These are phyloP conservation scores for Euphorbia peplus DNA, from an alignment of 345 rosid genomes.

Conservation along the genomic window DNA sequence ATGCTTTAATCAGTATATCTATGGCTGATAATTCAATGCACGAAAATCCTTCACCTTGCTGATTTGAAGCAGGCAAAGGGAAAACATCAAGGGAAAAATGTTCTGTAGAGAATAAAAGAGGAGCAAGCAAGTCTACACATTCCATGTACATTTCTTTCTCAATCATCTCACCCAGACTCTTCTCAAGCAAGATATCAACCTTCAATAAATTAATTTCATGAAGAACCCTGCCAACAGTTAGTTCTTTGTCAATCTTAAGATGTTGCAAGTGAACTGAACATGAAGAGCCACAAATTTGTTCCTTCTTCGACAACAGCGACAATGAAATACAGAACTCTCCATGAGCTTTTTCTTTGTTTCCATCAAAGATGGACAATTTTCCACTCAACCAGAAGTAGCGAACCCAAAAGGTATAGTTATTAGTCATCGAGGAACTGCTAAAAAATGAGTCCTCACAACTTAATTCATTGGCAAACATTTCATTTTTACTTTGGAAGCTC, in stretches of 20 bases:
- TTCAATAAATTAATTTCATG: slow-evolving; percentile 74
- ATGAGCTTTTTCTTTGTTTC: slow-evolving; percentile 72
- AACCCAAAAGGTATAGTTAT: slow-evolving; percentile 68
- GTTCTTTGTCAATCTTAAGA: slow-evolving; percentile 58
- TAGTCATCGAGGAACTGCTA: slow-evolving; percentile 28
- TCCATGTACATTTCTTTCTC: slow-evolving; percentile 67
- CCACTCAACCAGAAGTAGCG: slow-evolving; percentile 94
- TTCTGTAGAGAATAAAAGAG: slow-evolving; percentile 63
- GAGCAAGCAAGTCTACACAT: slow-evolving; percentile 64
- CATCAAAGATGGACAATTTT: slow-evolving; percentile 66
- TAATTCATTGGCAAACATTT: slow-evolving; percentile 20
- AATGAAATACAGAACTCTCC: slow-evolving; percentile 58
- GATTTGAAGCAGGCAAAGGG: slow-evolving; percentile 36
- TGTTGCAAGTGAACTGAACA: slow-evolving; percentile 53
- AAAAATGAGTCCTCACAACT: slow-evolving; percentile 27
- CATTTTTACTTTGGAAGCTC: slow-evolving; percentile 36
- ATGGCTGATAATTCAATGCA: slow-evolving; percentile 69
- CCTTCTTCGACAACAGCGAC: slow-evolving; percentile 56
- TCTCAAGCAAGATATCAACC: slow-evolving; percentile 69
- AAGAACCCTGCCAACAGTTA: slow-evolving; percentile 54
- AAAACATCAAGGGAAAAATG: slow-evolving; percentile 40
- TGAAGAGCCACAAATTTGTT: slow-evolving; percentile 32
- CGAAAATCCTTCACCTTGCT: slow-evolving; percentile 40
- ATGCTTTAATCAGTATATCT: slow-evolving; percentile 62
- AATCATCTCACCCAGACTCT: slow-evolving; percentile 62